Base-by-base conservation (phyloP, 2,329 filamentous ascomycete genomes). In the Xylariales sp. region DNA sequence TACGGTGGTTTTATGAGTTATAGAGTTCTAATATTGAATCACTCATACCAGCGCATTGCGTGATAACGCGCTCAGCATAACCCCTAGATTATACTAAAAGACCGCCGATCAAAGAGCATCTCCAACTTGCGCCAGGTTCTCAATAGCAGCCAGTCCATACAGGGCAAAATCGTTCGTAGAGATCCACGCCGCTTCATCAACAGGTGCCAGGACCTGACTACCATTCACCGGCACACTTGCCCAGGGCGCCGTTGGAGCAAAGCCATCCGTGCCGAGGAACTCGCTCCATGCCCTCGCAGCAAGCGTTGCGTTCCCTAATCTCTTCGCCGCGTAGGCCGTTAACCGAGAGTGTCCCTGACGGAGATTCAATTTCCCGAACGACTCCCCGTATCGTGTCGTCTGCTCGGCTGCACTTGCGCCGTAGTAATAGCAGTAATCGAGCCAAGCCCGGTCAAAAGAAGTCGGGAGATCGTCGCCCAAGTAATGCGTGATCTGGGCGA, bases 371-470 rank as follows among this genome's bases (percentile, higher is more conserved):
- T 69, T 81, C n/a, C 83, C 78, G 64, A 86, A 89, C 54, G 77
- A 76, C 1, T 74, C 73, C 6, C 87, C 87, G 69, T 89, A 90
- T 0, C 86, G 81, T 1, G 82, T 80, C 1, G 72, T 75, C 74
- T 90, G 87, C 76, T 88, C 85, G 0, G 78, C 81, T 0, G 77
- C 75, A 0, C 80, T 72, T 0, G 85, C 87, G 8, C 81, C 80
- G 71, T 87, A 90, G 76, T 87, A 88, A 74, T 84, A 85, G 73
- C 86, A 87, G 76, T 90, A 90, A 57, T 89, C 87, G 1, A 89
- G 77, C 83, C 86, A 90, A 0, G 83, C 85, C 6, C 83, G 75
- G 56, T 84, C 80, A 74, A 90, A 89, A 0, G 82, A 82, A 8
- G 79, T 71, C 0, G 86, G 85, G 0, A 83, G 69, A 1, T 83